Evolutionary conservation across 306 rosid genomes (phyloP).

Genomic region (Prunus salicina): DNA sequence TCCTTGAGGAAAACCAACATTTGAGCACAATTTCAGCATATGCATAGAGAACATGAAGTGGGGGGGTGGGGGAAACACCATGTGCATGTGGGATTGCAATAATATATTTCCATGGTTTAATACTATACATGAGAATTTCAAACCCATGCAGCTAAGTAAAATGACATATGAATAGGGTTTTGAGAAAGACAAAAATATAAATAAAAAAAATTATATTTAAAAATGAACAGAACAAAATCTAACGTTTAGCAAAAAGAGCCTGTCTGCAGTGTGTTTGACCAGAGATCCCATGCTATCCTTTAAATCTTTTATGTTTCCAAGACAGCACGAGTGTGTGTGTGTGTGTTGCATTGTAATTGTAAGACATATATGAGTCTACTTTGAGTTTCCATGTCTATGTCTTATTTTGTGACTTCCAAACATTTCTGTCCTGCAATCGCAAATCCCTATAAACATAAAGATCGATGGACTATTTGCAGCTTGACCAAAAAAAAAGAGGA

Average conservation of each 20-base stretch:
- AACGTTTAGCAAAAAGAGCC: slow-evolving; percentile 45
- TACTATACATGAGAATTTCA: background rate
- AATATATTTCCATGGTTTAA: slow-evolving; percentile 5
- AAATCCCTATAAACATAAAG: slow-evolving; percentile 54
- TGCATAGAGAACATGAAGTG: slow-evolving; percentile 32
- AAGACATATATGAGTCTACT: slow-evolving; percentile 32
- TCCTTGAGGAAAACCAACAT: slow-evolving; percentile 31
- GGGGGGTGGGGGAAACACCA: slow-evolving; percentile 41
- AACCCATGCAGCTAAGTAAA: background rate
- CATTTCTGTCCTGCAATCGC: slow-evolving; percentile 42
- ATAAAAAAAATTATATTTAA: background rate
- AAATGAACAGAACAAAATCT: slow-evolving; percentile 35
- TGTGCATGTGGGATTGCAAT: slow-evolving; percentile 30
- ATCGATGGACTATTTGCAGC: slow-evolving; percentile 1
- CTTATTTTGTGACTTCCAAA: slow-evolving; percentile 54
- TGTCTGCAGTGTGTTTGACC: slow-evolving; percentile 37
- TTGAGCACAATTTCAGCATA: slow-evolving; percentile 40
- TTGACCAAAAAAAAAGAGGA: no score
- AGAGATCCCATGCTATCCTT: slow-evolving; percentile 44
- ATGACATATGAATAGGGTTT: background rate
- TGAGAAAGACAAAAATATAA: background rate
- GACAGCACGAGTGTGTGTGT: slow-evolving; percentile 71
- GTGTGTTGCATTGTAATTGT: slow-evolving; percentile 37
- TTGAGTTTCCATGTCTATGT: slow-evolving; percentile 61
- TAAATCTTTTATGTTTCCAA: slow-evolving; percentile 45